A percentile compares a stretch with the other conserved stretches of the same genome.
Evolutionary conservation across 2,329 filamentous ascomycete genomes (phyloP).

Genomic region (Ramularia endophylla): DNA sequence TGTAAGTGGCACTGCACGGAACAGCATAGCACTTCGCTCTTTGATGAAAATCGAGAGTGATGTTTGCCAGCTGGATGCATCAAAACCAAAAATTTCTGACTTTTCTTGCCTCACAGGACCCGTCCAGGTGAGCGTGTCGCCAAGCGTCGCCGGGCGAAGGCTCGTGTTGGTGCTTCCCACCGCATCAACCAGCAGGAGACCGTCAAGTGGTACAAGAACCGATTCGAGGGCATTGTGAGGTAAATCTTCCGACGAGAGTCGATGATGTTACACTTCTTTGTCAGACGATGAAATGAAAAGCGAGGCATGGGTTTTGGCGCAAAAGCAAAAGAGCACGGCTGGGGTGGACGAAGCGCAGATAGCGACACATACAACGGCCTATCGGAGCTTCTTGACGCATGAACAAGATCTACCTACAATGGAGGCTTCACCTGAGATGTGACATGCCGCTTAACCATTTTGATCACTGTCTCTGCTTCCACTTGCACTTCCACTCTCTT

Average conservation of each 20-base stretch:
- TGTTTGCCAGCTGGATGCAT: no score
- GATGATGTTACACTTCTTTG: slow-evolving; percentile 7
- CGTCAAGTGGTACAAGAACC: slow-evolving; percentile 94
- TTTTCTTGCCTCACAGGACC: slow-evolving; percentile 52
- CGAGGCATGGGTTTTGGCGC: slow-evolving; percentile 13
- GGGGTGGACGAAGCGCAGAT: slow-evolving; percentile 17
- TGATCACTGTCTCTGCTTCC: slow-evolving; percentile 31
- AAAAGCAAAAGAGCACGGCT: slow-evolving; percentile 23
- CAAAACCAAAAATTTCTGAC: slow-evolving; percentile 25
- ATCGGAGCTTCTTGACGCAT: slow-evolving; percentile 31
- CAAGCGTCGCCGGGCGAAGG: slow-evolving; percentile 86
- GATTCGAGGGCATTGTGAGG: slow-evolving; percentile 98
- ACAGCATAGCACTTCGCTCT: background rate
- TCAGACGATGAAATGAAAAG: background rate
- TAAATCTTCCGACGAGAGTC: slow-evolving; percentile 51
- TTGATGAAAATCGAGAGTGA: background rate
- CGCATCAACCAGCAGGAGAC: slow-evolving; percentile 92
- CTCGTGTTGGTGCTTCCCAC: slow-evolving; percentile 80
- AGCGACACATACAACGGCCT: slow-evolving; percentile 30
- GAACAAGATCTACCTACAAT: slow-evolving; percentile 32
- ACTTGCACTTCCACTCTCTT: slow-evolving; percentile 4
- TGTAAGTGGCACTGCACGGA: slow-evolving; percentile 51
- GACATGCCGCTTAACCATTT: slow-evolving; percentile 30
- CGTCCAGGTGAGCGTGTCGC: slow-evolving; percentile 97
- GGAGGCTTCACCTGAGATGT: slow-evolving; percentile 30